A percentile compares a stretch with the other conserved stretches of the same genome.
These are phyloP conservation scores for Colletotrichum echinochloae DNA, from an alignment of 2,329 filamentous ascomycete genomes.

Conservation along the genomic window DNA sequence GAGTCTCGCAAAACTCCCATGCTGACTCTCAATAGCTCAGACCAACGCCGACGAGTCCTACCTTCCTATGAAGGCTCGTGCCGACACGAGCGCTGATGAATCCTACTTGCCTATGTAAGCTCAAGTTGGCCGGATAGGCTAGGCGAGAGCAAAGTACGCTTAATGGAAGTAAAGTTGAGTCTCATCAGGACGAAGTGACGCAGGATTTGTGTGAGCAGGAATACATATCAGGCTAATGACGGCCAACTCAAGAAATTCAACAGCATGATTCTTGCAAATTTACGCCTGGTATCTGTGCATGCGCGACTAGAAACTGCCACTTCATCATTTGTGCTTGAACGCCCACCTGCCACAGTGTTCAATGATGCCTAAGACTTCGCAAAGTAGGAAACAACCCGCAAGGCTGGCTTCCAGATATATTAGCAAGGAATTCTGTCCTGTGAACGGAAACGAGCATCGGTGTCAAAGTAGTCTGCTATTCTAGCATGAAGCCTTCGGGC, in stretches of 20 bases:
- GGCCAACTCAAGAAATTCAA: background rate
- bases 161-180: background rate
- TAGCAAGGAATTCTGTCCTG: slow-evolving; percentile 53
- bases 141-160: too few relatives aligned
- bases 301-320: too few relatives aligned
- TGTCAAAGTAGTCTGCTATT: slow-evolving; percentile 56
- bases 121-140: too few relatives aligned
- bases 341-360: too few relatives aligned
- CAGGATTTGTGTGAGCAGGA: background rate
- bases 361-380: too few relatives aligned
- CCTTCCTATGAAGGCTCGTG: slow-evolving; percentile 26
- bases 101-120: slow-evolving; percentile 23
- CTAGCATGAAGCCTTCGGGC: slow-evolving; percentile 58
- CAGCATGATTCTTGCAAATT: too few relatives aligned
- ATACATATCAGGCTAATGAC: too few relatives aligned
- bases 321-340: too few relatives aligned
- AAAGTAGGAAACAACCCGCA: background rate
- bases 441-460: slow-evolving; percentile 60
- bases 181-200: background rate
- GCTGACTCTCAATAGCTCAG: background rate
- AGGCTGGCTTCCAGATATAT: slow-evolving; percentile 50
- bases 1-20: rapidly evolving
- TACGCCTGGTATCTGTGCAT: too few relatives aligned
- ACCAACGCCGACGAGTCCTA: slow-evolving; percentile 34
- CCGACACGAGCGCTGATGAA: slow-evolving; percentile 28